Base-by-base conservation (phyloP, 495 filamentous ascomycete genomes). In the Chaetomium fimeti region DNA sequence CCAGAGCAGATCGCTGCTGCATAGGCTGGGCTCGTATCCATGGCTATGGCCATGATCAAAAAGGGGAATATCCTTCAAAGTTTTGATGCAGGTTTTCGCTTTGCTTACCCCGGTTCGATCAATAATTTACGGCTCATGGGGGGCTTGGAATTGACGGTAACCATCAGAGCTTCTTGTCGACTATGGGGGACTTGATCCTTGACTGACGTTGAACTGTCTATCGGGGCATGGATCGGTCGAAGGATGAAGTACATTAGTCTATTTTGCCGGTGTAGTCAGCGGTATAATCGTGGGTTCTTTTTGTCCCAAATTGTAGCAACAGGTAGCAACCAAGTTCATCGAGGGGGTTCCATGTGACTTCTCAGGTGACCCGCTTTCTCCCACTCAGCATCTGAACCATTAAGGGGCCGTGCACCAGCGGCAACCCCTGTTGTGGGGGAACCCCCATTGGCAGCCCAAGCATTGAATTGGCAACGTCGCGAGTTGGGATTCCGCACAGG, bases 381-480 rank as follows among this genome's bases (percentile, higher is more conserved):
- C 11, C 22, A 11, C 12, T 22, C 22, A n/a, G 27, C 5, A 54
- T 4, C 5, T 5, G 7, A 15, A 11, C 6, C 36, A 45, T 20
- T n/a, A 12, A 32, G 32, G 63, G 67, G 40, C 56, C 61, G 63
- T 63, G 63, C 61, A 40, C 24, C 13, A 29, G 8, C 16, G 48
- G 22, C n/a, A 8, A 40, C 55, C 55, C 24, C 40, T 43, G 59
- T 43, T 65, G 62, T 68, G 68, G 65, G 65, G 32, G 52, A 40
- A 40, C 25, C 64, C 54, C 48, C 49, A 56, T 57, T 62, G 51
- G 60, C 55, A 57, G 53, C 63, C 32, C 32, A 11, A 60, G 58
- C 61, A 49, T 59, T 61, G 69, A 74, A 72, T 74, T 71, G 70
- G 65, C 72, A 75, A 74, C 72, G 73, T 74, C 73, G 73, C 72